Conservation (phyloP, 2,329 filamentous ascomycete species). For the Cephalotrichum gorgonifer region DNA sequence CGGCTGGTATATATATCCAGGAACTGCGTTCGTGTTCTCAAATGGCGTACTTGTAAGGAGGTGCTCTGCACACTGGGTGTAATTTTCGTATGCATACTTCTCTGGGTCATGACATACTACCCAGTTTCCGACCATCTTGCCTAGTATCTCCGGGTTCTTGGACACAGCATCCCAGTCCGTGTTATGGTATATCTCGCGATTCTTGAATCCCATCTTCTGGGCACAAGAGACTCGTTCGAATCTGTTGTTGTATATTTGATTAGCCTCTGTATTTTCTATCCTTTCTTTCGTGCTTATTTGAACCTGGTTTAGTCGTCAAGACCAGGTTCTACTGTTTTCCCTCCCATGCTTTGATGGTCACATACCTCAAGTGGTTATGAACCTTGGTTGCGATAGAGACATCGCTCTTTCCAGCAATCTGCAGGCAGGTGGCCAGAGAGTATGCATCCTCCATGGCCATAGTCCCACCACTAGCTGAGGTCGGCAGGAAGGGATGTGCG, state of each 20-base stretch:
- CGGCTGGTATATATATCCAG: no score
- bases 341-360: no score
- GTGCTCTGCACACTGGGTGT: no score
- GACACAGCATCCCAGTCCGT: slow-evolving; percentile 33
- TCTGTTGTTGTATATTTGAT: background rate
- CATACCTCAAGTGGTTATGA: slow-evolving; percentile 23
- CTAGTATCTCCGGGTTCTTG: slow-evolving; percentile 29
- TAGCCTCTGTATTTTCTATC: no score
- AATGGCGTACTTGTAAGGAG: no score
- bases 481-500: slow-evolving; percentile 28
- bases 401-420: slow-evolving; percentile 9
- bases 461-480: slow-evolving; percentile 26
- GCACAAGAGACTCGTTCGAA: slow-evolving; percentile 29
- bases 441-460: slow-evolving; percentile 30
- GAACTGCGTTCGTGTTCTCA: no score
- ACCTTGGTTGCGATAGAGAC: slow-evolving; percentile 22
- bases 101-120: no score
- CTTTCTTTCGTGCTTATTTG: background rate
- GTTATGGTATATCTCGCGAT: slow-evolving; percentile 37
- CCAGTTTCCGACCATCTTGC: no score
- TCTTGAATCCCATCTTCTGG: slow-evolving; percentile 32
- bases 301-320: background rate
- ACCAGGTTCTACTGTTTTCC: background rate
- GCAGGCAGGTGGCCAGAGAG: slow-evolving; percentile 23
- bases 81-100: no score